Evolutionary conservation across 352 stramenopile species (phyloP).

Genomic region (Phytopythium chamaehyphon): DNA sequence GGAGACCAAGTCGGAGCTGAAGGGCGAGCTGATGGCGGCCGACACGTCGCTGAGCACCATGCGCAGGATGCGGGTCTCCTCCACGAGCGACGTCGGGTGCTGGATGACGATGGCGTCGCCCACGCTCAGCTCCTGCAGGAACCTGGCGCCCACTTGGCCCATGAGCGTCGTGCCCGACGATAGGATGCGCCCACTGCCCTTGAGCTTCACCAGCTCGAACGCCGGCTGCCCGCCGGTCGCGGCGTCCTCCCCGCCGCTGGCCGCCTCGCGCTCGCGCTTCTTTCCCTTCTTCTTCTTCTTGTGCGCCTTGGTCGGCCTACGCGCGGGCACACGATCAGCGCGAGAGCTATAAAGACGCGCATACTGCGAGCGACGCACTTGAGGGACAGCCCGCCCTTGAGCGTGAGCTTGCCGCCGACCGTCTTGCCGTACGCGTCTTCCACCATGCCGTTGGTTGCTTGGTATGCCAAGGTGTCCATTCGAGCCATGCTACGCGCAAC

Average conservation of each 20-base stretch:
- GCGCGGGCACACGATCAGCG: neutral
- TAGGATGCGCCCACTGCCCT: constrained; percentile 77
- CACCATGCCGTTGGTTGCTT: no score
- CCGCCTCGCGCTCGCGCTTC: constrained; percentile 33
- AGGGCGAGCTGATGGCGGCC: constrained; percentile 78
- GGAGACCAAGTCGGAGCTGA: constrained; percentile 87
- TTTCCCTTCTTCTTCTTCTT: constrained; percentile 51
- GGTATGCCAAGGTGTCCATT: neutral
- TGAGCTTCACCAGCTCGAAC: constrained; percentile 77
- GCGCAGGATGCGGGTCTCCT: constrained; percentile 88
- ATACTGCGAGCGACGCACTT: constrained; percentile 59
- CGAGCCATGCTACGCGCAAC: constrained; percentile 1
- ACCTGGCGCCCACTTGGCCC: constrained; percentile 76
- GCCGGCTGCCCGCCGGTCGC: constrained; percentile 9
- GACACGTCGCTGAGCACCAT: constrained; percentile 90
- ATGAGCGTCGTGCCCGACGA: constrained; percentile 88
- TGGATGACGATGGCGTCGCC: constrained; percentile 87
- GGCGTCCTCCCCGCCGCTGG: constrained; percentile 14
- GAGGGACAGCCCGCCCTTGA: constrained; percentile 84
- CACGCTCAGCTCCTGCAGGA: constrained; percentile 74
- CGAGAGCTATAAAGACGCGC: neutral
- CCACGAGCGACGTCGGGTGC: constrained; percentile 79
- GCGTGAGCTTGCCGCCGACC: constrained; percentile 71
- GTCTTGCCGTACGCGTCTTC: constrained; percentile 53
- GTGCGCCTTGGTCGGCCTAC: constrained; percentile 34